phyloP scores from a whole-genome alignment of 176 grass and related monocot species.

The Alloteropsis semialata region DNA sequence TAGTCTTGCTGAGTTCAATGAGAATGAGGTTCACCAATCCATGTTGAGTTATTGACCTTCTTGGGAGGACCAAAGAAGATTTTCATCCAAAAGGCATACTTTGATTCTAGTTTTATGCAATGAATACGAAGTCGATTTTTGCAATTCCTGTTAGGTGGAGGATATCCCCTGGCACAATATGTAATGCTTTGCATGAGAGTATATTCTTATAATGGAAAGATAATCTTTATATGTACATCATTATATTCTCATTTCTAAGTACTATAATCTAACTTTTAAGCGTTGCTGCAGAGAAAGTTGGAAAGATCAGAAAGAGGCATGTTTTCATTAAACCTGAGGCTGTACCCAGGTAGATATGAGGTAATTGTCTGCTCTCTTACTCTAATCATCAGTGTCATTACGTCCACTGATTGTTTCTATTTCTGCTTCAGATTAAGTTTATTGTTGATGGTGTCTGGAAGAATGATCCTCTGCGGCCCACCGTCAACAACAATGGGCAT shows the following conservation, averaged over 20 bases:
- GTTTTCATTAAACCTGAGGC: constrained; percentile 74
- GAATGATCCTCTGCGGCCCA: constrained; percentile 75
- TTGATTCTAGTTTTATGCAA: background rate
- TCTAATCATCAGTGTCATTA: background rate
- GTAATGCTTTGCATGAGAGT: background rate
- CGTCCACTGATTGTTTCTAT: constrained; percentile 6
- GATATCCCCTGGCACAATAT: background rate
- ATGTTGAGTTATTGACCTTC: background rate
- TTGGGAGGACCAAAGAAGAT: background rate
- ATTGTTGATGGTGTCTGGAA: constrained; percentile 96
- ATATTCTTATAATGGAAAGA: background rate
- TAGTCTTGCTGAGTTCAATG: background rate
- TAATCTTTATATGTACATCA: background rate
- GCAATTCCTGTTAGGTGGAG: background rate
- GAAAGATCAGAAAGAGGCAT: constrained; percentile 67
- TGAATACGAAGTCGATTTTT: background rate
- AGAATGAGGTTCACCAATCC: background rate
- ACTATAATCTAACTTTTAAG: constrained; percentile 24
- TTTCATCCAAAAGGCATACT: background rate
- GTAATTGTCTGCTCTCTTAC: constrained; percentile 33
- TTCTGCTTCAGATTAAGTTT: constrained; percentile 80
- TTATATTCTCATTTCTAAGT: background rate
- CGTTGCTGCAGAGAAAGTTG: constrained; percentile 71
- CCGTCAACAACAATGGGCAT: constrained; percentile 59
- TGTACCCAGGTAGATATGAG: constrained; percentile 97